phyloP scores from a whole-genome alignment of 2,329 filamentous ascomycete species.

The Fusarium brevicatenulatum region DNA sequence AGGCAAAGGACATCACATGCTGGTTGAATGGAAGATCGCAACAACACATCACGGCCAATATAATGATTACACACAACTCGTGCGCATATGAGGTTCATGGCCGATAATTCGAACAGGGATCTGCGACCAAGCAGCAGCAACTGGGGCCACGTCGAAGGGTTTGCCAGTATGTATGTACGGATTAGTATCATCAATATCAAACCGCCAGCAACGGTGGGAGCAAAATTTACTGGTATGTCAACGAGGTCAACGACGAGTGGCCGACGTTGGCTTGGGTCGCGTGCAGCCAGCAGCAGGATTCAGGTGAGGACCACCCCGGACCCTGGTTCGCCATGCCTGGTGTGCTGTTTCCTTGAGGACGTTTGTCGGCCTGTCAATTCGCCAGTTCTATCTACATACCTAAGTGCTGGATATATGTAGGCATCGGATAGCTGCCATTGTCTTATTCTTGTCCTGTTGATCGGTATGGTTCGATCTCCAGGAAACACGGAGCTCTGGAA shows the following conservation, averaged over 20 bases:
- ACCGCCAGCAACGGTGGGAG: constrained; percentile 43
- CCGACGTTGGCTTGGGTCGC: constrained; percentile 41
- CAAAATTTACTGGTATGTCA: constrained; percentile 35
- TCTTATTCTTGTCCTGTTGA: neutral
- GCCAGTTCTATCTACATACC: neutral
- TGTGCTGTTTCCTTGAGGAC: constrained; percentile 27
- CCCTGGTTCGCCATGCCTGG: constrained; percentile 37
- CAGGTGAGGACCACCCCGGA: constrained; percentile 43
- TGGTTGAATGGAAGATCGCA: constrained; percentile 6
- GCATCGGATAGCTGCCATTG: neutral
- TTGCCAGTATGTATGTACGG: constrained; percentile 5
- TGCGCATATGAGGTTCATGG: constrained; percentile 14
- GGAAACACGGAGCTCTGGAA: neutral
- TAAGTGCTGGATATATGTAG: neutral
- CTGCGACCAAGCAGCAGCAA: constrained; percentile 33
- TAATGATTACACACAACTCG: constrained; percentile 18
- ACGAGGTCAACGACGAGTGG: constrained; percentile 37
- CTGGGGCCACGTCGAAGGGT: constrained; percentile 40
- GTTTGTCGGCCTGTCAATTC: constrained; percentile 29
- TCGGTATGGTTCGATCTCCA: neutral
- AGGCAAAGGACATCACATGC: constrained; percentile 3
- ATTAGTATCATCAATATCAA: constrained; percentile 41
- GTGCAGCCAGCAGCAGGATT: constrained; percentile 44
- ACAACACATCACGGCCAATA: constrained; percentile 10
- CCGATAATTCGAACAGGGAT: constrained; percentile 19